Evolutionary conservation across 352 stramenopile species (phyloP), one percentile per base, ranked within the genome.

Genomic region (Halophytophthora polymorphica): DNA sequence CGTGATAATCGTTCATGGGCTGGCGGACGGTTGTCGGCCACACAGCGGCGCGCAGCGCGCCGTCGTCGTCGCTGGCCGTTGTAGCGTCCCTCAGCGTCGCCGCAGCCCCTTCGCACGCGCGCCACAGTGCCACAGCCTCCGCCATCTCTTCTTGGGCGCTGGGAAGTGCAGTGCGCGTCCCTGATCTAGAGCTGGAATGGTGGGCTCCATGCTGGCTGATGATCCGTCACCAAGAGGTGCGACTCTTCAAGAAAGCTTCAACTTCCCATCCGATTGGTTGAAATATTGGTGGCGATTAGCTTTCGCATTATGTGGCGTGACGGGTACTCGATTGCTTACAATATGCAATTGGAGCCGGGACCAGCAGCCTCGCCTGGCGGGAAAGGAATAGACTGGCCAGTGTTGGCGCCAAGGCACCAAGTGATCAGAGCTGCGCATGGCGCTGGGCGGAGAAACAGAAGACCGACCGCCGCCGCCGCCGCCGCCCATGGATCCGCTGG

Each of bases 401-500:
- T 31, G 25, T 31, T 31, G 25, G 25, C 25, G 25, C 25, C 25
- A 31, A 31, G 25, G 25, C 25, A 10, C 4, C 25, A 31, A 31
- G 25, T 4, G 8, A 4, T 8, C 25, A 31, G 25, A 4, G 25
- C 25, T 31, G 25, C 25, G 25, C 25, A 31, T 31, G 25, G 8
- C 33, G 15, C 15, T 38, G 33, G 11, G 33, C 33, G 33, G 15
- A 38, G 33, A 17, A 38, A 7, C 33, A 38, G 33, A 38, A 7
- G 33, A 7, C 33, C 45, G 39, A 2, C 8, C 41, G 15, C 33
- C 39, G 17, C 38, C 23, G 31, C n/a, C 29, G 25, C 19, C 36
- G 39, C 11, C 45, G 21, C 36, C 47, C 43, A 64, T 73, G 37
- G 58, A 73, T 37, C 56, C 50, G 14, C 53, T 74, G 25, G 34